Base-by-base conservation (phyloP, 441 rosid species). In the Erodium moschatum region DNA sequence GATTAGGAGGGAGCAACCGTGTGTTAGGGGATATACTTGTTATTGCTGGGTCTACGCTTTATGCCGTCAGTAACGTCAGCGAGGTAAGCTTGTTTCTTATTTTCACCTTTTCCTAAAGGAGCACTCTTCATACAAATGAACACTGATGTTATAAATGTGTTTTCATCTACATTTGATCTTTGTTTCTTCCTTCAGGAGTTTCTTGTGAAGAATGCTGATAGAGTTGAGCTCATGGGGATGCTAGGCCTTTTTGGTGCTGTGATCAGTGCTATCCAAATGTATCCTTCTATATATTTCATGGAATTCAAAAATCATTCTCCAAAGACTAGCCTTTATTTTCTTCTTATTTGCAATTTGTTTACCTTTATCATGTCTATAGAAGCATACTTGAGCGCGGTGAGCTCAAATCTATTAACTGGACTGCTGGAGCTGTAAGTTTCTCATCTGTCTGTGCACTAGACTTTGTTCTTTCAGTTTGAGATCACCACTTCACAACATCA, bases 211-310 rank as follows among this genome's bases (percentile, higher is more conserved):
- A 93, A 80, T 75, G 90, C 90, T 54, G 82, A 87, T 74, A 84
- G 87, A 83, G 70, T 86, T 79, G 97, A 93, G 74, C 87, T 93
- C 69, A 87, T 93, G 90, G 66, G 91, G 12, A 81, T 91, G 71
- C 58, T 93, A 65, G 98, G 96, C 35, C 54, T 89, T 72, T 93
- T 87, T 68, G 96, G 96, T 67, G 93, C 96, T 71, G 81, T 89
- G 65, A 71, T 89, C 72, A 87, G 97, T 76, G 96, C 89, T 67
- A 79, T 89, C 74, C 96, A 91, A 81, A 86, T 91, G 96, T 91
- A 93, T 93, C 93, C 96, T 89, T 80, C 20, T 40, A 10, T 40
- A 40, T 40, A 40, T 40, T 40, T 40, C 9, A 40, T 40, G 10
- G 10, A 6, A 7, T 40, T 40, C 10, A 10, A 40, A 40, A 7